Conservation (phyloP, 352 stramenopile species). For the Poterioochromonas sp. region DNA sequence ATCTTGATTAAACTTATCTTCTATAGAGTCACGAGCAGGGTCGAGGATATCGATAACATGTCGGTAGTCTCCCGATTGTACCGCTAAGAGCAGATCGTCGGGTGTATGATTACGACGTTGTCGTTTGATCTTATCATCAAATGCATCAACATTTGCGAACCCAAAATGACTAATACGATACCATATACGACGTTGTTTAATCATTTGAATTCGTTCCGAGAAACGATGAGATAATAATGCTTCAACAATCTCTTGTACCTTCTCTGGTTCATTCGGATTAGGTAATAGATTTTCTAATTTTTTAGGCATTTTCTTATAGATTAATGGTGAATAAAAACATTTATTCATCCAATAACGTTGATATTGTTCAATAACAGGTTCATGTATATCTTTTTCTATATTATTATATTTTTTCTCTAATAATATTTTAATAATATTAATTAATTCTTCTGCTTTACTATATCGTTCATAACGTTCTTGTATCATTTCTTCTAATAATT, state of each 20-base stretch:
- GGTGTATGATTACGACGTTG: background rate
- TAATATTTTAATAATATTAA: background rate
- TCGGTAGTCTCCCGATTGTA: background rate
- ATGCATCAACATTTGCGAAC: background rate
- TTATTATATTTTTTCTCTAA: no score
- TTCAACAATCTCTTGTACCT: background rate
- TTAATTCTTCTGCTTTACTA: background rate
- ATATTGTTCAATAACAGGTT: no score
- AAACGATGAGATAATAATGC: background rate
- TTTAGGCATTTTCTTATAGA: no score
- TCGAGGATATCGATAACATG: background rate
- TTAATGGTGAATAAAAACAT: no score
- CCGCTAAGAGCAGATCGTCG: background rate
- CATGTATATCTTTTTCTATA: no score
- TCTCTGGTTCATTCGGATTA: background rate
- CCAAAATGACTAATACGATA: background rate
- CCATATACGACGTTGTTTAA: background rate
- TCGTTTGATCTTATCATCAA: background rate
- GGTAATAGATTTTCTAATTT: background rate
- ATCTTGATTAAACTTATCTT: background rate
- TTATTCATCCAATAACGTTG: no score
- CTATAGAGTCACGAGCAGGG: no score
- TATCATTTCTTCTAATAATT: background rate
- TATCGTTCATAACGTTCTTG: background rate
- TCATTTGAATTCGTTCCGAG: background rate